Percentiles rank a stretch among this genome's conserved stretches.
These are phyloP conservation scores for Zea mays DNA, from an alignment of 176 grass and related monocot species.

Conservation along the genomic window DNA sequence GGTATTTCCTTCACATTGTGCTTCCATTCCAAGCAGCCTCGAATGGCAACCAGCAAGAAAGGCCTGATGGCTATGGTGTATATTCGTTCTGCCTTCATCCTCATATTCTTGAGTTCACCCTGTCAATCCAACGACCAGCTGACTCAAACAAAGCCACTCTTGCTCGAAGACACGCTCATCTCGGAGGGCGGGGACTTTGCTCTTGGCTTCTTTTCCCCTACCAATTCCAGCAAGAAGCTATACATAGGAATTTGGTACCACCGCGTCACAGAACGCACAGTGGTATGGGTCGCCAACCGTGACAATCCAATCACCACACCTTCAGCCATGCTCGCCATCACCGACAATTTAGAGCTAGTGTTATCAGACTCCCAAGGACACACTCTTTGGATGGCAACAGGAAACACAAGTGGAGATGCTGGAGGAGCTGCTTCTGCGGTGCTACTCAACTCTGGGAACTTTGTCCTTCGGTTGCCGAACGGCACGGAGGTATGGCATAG, in stretches of 20 bases:
- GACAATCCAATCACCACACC: slow-evolving; percentile 24
- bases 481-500: slow-evolving; percentile 42
- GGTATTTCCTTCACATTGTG: too few species aligned
- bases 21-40: too few species aligned
- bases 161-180: background rate
- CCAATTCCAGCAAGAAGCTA: background rate
- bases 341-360: slow-evolving; percentile 27
- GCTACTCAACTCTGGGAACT: slow-evolving; percentile 33
- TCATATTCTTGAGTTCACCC: background rate
- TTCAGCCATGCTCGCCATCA: slow-evolving; percentile 17
- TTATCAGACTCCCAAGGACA: slow-evolving; percentile 12
- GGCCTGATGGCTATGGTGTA: too few species aligned
- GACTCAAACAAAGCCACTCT: slow-evolving; percentile 17
- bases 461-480: slow-evolving; percentile 4
- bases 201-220: slow-evolving; percentile 37
- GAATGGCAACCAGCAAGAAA: too few species aligned
- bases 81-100: too few species aligned
- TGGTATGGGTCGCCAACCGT: slow-evolving; percentile 53
- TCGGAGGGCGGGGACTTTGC: slow-evolving; percentile 25
- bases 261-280: background rate
- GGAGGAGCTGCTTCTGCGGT: background rate
- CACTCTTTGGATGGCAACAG: slow-evolving; percentile 32
- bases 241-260: slow-evolving; percentile 53
- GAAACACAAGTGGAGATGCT: background rate
- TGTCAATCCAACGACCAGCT: slow-evolving; percentile 29